A percentile compares a stretch with the other conserved stretches of the same genome.
These are phyloP conservation scores for Dictyostelium capitatum DNA, from an alignment of 78 protist genomes.

Conservation along the genomic window DNA sequence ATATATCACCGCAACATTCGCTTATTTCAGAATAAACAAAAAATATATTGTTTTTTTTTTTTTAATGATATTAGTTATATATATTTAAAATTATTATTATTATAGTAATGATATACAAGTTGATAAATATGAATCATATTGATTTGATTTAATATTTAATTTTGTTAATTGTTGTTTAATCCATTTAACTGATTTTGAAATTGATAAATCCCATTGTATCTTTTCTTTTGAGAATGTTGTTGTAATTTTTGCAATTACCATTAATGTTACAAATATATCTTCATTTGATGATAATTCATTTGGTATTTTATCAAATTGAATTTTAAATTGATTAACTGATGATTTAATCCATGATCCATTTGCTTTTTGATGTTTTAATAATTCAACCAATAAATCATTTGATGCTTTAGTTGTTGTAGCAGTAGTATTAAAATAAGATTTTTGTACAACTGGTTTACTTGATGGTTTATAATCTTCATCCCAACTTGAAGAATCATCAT, in stretches of 20 bases:
- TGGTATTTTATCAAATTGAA: not conserved
- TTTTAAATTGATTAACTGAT: not conserved
- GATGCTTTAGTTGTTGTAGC: not conserved
- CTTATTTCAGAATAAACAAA: not conserved
- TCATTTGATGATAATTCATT: not conserved
- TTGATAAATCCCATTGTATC: conserved; percentile 37
- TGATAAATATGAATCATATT: not conserved
- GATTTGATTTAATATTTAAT: not conserved
- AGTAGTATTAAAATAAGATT: too few relatives aligned
- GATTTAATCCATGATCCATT: conserved; percentile 35
- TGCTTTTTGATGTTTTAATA: conserved; percentile 48
- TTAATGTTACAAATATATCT: conserved; percentile 33
- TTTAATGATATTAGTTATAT: not conserved
- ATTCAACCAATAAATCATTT: conserved; percentile 11
- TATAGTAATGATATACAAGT: not conserved
- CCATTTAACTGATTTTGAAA: conserved; percentile 46
- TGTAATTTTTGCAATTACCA: conserved; percentile 26
- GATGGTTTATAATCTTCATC: not conserved
- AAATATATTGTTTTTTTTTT: not conserved
- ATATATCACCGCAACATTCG: too few relatives aligned
- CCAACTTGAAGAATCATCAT: too few relatives aligned
- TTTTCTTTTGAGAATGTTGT: conserved; percentile 11
- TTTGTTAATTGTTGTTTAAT: conserved; percentile 30
- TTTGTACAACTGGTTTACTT: not conserved
- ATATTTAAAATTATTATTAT: not conserved